Conservation (phyloP, 1,139 yeast genomes). For the Yamadazyma pseudoaaseri region DNA sequence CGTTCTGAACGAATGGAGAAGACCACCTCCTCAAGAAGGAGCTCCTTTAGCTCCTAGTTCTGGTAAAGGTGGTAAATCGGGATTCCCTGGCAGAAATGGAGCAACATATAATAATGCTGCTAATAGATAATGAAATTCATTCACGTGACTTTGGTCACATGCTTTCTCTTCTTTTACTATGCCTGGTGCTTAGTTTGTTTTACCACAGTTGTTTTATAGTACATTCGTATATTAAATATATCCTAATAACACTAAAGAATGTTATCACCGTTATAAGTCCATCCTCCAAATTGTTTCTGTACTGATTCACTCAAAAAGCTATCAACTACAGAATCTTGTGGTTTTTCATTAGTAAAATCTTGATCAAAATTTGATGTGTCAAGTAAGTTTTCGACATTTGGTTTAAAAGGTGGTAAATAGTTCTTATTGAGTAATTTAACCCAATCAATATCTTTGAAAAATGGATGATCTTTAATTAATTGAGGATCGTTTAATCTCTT, state of each 20-base stretch:
- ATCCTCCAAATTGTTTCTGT: slow-evolving; percentile 96
- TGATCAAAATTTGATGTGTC: slow-evolving; percentile 93
- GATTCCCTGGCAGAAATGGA: slow-evolving; percentile 41
- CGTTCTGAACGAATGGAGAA: slow-evolving; percentile 30
- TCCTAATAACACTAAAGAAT: slow-evolving; percentile 6
- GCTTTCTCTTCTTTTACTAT: too few species aligned
- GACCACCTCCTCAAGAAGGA: slow-evolving; percentile 29
- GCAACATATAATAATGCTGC: slow-evolving; percentile 43
- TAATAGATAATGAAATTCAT: slow-evolving; percentile 20
- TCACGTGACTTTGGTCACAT: too few species aligned
- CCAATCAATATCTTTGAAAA: slow-evolving; percentile 94
- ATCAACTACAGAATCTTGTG: slow-evolving; percentile 94
- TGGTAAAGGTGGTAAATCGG: neutral
- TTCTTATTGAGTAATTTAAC: slow-evolving; percentile 76
- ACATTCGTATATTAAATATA: neutral
- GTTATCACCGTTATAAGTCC: slow-evolving; percentile 86
- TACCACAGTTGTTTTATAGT: too few species aligned
- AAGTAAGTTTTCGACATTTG: slow-evolving; percentile 79
- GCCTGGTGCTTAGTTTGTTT: too few species aligned
- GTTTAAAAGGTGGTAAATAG: slow-evolving; percentile 94
- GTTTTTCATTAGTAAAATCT: slow-evolving; percentile 90
- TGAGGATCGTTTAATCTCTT: slow-evolving; percentile 80
- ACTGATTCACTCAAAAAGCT: slow-evolving; percentile 86
- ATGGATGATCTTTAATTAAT: slow-evolving; percentile 81
- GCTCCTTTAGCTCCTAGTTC: slow-evolving; percentile 32